Conservation (phyloP, 1,284 basidiomycete genomes). For the Coriolopsis trogii region DNA sequence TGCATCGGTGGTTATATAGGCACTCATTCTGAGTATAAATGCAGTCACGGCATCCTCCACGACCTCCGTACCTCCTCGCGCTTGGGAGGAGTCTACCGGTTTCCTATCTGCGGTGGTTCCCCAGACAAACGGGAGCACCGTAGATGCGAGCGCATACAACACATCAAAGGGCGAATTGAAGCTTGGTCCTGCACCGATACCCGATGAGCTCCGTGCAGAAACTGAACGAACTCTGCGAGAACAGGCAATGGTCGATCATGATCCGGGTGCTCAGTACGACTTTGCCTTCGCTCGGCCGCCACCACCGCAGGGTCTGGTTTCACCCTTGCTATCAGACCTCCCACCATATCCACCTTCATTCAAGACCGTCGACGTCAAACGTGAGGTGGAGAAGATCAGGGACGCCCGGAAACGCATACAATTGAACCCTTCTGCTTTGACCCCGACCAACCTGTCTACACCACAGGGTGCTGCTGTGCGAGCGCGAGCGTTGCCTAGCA, state of each 20-base stretch:
- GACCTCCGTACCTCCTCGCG: slow-evolving; percentile 58
- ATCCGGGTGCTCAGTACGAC: slow-evolving; percentile 67
- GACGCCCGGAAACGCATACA: slow-evolving; percentile 91
- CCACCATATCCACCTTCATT: slow-evolving; percentile 82
- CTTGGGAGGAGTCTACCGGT: slow-evolving; percentile 85
- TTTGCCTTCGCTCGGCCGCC: slow-evolving; percentile 53
- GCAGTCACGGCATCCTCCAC: slow-evolving; percentile 74
- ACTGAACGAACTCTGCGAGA: slow-evolving; percentile 74
- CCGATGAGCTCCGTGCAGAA: slow-evolving; percentile 80
- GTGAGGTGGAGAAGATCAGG: slow-evolving; percentile 89
- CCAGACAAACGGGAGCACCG: slow-evolving; percentile 46
- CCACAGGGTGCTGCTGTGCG: slow-evolving; percentile 57
- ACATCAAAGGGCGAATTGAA: slow-evolving; percentile 75
- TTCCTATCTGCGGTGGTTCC: slow-evolving; percentile 79
- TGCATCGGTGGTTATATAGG: slow-evolving; percentile 10
- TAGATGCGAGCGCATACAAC: slow-evolving; percentile 65
- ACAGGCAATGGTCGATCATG: slow-evolving; percentile 71
- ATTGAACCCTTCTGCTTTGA: slow-evolving; percentile 73
- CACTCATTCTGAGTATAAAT: slow-evolving; percentile 28
- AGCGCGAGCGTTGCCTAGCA: slow-evolving; percentile 79
- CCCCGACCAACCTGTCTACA: slow-evolving; percentile 55
- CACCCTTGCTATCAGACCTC: slow-evolving; percentile 76
- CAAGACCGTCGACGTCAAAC: slow-evolving; percentile 85
- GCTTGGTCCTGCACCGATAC: slow-evolving; percentile 78
- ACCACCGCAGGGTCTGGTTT: slow-evolving; percentile 50